Percentiles rank a stretch among this genome's conserved stretches.
phyloP scores from a whole-genome alignment of 2,329 filamentous ascomycete genomes.

The Graphilbum sp. region DNA sequence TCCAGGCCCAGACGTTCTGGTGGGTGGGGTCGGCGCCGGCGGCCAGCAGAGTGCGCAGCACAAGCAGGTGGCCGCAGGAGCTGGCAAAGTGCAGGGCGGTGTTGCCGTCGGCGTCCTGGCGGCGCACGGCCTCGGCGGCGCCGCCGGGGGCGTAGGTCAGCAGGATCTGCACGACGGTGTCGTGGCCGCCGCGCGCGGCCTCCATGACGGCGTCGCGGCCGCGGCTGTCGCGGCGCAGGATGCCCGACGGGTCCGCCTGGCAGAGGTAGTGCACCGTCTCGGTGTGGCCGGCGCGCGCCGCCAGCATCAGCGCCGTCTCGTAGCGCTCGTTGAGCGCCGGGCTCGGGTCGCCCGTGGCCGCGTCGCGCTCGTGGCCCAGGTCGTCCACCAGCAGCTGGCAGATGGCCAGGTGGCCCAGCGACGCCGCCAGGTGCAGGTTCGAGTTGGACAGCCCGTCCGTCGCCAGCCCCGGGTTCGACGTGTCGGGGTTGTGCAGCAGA shows the following conservation, averaged over 20 bases:
- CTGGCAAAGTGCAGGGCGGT: conserved; percentile 78
- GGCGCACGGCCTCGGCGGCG: conserved; percentile 33
- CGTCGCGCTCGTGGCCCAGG: conserved; percentile 49
- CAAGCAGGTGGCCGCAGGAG: conserved; percentile 63
- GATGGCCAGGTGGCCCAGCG: conserved; percentile 53
- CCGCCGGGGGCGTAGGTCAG: conserved; percentile 44
- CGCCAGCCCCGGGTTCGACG: conserved; percentile 19
- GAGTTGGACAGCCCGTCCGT: conserved; percentile 59
- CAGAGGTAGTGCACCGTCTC: conserved; percentile 59
- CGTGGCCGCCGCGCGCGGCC: conserved; percentile 41
- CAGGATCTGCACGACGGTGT: conserved; percentile 48
- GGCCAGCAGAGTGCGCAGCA: conserved; percentile 58
- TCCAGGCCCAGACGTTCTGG: conserved; percentile 66
- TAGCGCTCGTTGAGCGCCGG: conserved; percentile 65
- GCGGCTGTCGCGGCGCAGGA: conserved; percentile 46
- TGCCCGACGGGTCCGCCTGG: conserved; percentile 42
- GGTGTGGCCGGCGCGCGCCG: conserved; percentile 51
- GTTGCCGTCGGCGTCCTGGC: conserved; percentile 58
- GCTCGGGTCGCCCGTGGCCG: conserved; percentile 19
- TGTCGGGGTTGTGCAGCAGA: conserved; percentile 66
- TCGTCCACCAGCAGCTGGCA: conserved; percentile 48
- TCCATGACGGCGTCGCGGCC: conserved; percentile 61
- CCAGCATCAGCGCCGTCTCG: conserved; percentile 71
- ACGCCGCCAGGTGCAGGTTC: conserved; percentile 65
- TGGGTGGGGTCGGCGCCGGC: conserved; percentile 61